A percentile compares a stretch with the other conserved stretches of the same genome.
Conservation (phyloP, 768 basidiomycete genomes). For the Podaxis pistillaris region DNA sequence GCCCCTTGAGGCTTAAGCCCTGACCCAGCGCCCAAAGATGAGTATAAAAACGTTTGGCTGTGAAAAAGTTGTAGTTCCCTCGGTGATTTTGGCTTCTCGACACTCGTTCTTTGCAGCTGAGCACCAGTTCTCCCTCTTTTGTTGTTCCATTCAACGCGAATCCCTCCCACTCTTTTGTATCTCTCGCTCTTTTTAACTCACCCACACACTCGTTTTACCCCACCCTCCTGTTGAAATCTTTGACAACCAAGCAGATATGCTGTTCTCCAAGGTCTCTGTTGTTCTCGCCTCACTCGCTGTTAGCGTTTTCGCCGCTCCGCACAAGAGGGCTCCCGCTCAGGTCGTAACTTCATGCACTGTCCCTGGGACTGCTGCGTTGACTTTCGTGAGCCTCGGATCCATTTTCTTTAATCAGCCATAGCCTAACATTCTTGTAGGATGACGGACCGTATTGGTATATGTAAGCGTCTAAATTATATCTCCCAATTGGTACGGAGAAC, state of each 20-base stretch:
- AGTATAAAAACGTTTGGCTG: too few species aligned
- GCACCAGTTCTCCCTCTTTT: background rate
- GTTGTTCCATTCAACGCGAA: background rate
- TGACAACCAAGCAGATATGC: background rate
- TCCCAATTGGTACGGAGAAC: background rate
- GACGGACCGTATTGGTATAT: conserved; percentile 40
- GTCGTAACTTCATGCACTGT: conserved; percentile 34
- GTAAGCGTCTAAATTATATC: conserved; percentile 20
- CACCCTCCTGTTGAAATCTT: background rate
- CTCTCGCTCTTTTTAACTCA: background rate
- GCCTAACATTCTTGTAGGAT: conserved; percentile 26
- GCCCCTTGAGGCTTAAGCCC: too few species aligned
- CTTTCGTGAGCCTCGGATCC: conserved; percentile 30
- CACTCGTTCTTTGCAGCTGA: background rate
- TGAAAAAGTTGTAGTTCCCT: too few species aligned
- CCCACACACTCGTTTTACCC: conserved; percentile 1
- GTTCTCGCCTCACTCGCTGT: conserved; percentile 12
- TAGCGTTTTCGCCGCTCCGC: conserved; percentile 13
- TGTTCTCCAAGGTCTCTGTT: conserved; percentile 10
- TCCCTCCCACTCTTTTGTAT: background rate
- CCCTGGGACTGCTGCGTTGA: conserved; percentile 38
- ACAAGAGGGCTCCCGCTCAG: conserved; percentile 25
- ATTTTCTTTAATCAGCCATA: background rate
- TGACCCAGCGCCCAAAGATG: too few species aligned
- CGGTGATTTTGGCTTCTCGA: background rate